Evolutionary conservation across 2,329 filamentous ascomycete genomes (phyloP).

Genomic region (Fusarium kyushuense): DNA sequence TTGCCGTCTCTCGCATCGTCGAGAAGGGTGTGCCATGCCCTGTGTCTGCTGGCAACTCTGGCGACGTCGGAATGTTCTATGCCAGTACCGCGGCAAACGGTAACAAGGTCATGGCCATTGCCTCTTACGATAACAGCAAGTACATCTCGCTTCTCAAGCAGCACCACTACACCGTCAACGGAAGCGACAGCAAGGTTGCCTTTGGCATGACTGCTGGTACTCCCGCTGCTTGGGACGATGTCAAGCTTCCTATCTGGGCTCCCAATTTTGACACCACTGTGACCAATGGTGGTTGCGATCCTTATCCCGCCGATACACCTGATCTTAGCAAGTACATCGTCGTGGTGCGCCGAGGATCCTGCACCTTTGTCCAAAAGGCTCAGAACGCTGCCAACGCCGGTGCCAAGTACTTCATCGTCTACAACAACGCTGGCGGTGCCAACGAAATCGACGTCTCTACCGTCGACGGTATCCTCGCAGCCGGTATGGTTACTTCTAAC

Average conservation of each 20-base stretch:
- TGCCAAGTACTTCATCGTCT: slow-evolving; percentile 71
- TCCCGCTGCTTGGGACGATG: slow-evolving; percentile 58
- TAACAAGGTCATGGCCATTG: slow-evolving; percentile 61
- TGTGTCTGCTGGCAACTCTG: slow-evolving; percentile 65
- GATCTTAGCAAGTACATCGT: slow-evolving; percentile 69
- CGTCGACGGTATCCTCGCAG: slow-evolving; percentile 15
- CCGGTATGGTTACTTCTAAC: slow-evolving; percentile 20
- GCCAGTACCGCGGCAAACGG: slow-evolving; percentile 63
- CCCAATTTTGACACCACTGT: slow-evolving; percentile 62
- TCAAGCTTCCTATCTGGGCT: slow-evolving; percentile 63
- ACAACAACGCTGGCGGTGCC: slow-evolving; percentile 61
- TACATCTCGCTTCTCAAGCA: slow-evolving; percentile 58
- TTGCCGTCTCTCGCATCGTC: slow-evolving; percentile 64
- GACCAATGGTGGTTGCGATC: slow-evolving; percentile 63
- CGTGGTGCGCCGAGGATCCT: slow-evolving; percentile 69
- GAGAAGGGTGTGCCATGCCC: slow-evolving; percentile 65
- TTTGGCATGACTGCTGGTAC: slow-evolving; percentile 59
- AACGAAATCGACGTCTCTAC: slow-evolving; percentile 15
- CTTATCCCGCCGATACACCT: slow-evolving; percentile 65
- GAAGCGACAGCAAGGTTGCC: slow-evolving; percentile 42
- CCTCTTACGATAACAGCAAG: slow-evolving; percentile 62
- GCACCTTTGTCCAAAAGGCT: slow-evolving; percentile 68
- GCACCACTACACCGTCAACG: slow-evolving; percentile 57
- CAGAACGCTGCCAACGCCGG: slow-evolving; percentile 65
- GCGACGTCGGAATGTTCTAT: slow-evolving; percentile 61